Evolutionary conservation across 441 rosid genomes (phyloP).

Genomic region (Euphorbia corollata): DNA sequence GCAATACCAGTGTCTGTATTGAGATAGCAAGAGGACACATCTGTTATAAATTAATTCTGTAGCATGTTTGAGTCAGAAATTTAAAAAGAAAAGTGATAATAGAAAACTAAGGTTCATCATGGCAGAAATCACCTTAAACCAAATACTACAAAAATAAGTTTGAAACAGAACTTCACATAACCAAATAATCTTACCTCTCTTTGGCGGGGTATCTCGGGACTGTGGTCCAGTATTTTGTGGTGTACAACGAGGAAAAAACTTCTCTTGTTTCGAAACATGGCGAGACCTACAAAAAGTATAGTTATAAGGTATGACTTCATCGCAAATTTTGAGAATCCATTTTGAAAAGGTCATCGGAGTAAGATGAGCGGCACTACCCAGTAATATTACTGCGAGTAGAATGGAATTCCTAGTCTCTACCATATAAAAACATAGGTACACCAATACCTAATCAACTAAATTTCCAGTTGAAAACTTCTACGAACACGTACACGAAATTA

Average conservation of each 20-base stretch:
- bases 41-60: constrained; percentile 8
- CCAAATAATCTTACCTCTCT: constrained; percentile 50
- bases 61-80: constrained; percentile 2
- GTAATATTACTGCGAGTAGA: too few relatives aligned
- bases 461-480: too few relatives aligned
- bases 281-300: constrained; percentile 41
- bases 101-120: neutral
- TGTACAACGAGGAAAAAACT: constrained; percentile 71
- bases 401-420: too few relatives aligned
- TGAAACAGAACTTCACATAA: neutral
- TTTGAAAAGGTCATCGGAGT: neutral
- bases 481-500: too few relatives aligned
- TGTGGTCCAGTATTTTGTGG: constrained; percentile 83
- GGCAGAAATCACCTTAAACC: neutral
- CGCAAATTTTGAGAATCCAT: neutral
- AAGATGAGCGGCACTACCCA: neutral
- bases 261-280: constrained; percentile 67
- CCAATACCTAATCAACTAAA: too few relatives aligned
- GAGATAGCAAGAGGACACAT: constrained; percentile 12
- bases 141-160: neutral
- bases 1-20: constrained; percentile 92
- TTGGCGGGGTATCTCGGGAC: constrained; percentile 89
- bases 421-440: too few relatives aligned
- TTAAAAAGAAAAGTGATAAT: neutral
- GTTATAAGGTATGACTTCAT: constrained; percentile 11